phyloP scores from a whole-genome alignment of 495 filamentous ascomycete species.

The Podospora anserina region DNA sequence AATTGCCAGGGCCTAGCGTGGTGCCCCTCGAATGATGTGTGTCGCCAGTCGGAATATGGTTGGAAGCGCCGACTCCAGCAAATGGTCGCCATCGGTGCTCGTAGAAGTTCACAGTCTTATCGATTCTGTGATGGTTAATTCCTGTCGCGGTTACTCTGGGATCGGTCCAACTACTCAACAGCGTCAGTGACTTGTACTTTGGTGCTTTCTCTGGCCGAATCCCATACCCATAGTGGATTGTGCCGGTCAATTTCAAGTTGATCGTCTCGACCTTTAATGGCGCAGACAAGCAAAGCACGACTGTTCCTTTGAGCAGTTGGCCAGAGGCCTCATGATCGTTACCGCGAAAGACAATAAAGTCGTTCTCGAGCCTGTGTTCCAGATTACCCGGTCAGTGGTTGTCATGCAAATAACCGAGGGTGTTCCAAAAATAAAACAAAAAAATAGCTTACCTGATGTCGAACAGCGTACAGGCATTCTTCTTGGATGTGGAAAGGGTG shows the following conservation, averaged over 20 bases:
- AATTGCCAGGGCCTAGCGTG: conserved; percentile 69
- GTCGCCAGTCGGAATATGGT: conserved; percentile 24
- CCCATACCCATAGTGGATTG: conserved; percentile 64
- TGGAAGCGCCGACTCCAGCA: conserved; percentile 33
- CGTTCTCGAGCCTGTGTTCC: conserved; percentile 63
- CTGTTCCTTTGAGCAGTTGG: conserved; percentile 66
- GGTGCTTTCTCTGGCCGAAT: not conserved
- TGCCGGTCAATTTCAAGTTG: conserved; percentile 67
- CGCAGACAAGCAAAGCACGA: conserved; percentile 71
- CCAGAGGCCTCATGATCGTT: conserved; percentile 70
- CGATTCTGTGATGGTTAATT: conserved; percentile 46
- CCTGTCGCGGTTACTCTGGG: conserved; percentile 48
- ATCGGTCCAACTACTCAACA: conserved; percentile 45
- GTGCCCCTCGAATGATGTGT: conserved; percentile 43
- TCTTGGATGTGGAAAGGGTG: conserved; percentile 47
- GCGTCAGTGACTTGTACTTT: conserved; percentile 8
- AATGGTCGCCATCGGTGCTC: conserved; percentile 50
- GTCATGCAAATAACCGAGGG: conserved; percentile 56
- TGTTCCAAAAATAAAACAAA: conserved; percentile 29
- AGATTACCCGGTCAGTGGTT: not conserved
- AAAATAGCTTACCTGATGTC: conserved; percentile 50
- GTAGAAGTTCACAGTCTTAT: conserved; percentile 43
- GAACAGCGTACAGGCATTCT: conserved; percentile 45
- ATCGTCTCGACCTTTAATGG: conserved; percentile 68
- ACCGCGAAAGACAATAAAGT: conserved; percentile 76